Conservation (phyloP, 495 filamentous ascomycete genomes). For the Trichoderma asperelloides region DNA sequence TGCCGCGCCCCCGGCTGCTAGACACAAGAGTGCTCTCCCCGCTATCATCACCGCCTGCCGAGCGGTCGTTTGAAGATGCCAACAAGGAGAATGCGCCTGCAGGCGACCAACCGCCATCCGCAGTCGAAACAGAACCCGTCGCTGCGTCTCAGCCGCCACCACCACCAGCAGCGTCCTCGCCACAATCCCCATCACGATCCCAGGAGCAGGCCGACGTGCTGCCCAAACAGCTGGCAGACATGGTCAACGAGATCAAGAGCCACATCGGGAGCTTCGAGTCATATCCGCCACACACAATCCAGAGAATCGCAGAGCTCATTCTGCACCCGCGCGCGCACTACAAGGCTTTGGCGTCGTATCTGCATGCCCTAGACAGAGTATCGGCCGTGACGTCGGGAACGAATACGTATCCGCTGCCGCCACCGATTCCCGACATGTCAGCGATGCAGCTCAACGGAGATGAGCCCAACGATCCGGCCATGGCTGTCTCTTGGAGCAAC, state of each 20-base stretch:
- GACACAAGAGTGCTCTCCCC: conserved; percentile 28
- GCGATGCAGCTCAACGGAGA: conserved; percentile 55
- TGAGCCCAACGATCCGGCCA: conserved; percentile 35
- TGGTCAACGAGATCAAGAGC: conserved; percentile 56
- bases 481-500: conserved; percentile 24
- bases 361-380: conserved; percentile 85
- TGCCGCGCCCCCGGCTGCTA: conserved; percentile 20
- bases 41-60: conserved; percentile 39
- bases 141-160: conserved; percentile 11
- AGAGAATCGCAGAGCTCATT: conserved; percentile 88
- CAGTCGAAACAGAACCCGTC: not conserved
- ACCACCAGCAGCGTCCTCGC: conserved; percentile 16
- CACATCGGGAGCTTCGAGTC: conserved; percentile 62
- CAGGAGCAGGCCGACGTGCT: conserved; percentile 31
- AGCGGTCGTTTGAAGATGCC: conserved; percentile 37
- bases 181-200: conserved; percentile 14
- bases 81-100: conserved; percentile 38
- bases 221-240: conserved; percentile 52
- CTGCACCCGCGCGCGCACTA: conserved; percentile 71
- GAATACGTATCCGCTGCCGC: conserved; percentile 73
- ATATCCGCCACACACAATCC: conserved; percentile 84
- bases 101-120: conserved; percentile 14
- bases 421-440: conserved; percentile 44
- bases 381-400: conserved; percentile 80
- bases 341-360: conserved; percentile 66